These are phyloP conservation scores for Eremochloa ophiuroides DNA, from an alignment of 176 grass and related monocot genomes.

Conservation along the genomic window DNA sequence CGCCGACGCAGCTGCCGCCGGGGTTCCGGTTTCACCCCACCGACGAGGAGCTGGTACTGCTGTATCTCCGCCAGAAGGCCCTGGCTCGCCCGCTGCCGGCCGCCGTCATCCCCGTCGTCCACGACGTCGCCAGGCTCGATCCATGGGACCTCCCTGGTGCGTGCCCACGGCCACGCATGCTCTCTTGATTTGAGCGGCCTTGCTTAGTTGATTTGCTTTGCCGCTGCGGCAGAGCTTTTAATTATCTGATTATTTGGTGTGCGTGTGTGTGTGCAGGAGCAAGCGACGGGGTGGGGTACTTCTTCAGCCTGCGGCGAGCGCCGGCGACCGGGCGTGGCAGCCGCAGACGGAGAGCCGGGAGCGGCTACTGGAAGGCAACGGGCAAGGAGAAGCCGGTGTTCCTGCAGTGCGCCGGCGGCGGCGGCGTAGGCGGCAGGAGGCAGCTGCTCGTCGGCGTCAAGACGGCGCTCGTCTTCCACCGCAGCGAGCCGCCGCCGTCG, in stretches of 20 bases:
- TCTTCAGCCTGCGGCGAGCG: constrained; percentile 43
- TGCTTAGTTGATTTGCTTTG: too few species aligned
- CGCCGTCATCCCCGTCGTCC: constrained; percentile 65
- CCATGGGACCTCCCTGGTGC: constrained; percentile 70
- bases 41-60: constrained; percentile 71
- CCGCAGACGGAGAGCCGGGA: constrained; percentile 21
- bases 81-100: constrained; percentile 60
- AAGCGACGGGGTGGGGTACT: constrained; percentile 53
- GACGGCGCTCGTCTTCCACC: constrained; percentile 53
- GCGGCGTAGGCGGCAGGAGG: neutral
- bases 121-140: constrained; percentile 30
- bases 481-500: constrained; percentile 16
- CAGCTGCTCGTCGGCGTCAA: constrained; percentile 59
- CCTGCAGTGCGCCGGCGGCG: constrained; percentile 24
- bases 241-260: neutral
- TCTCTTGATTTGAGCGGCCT: neutral
- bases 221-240: neutral
- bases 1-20: constrained; percentile 49
- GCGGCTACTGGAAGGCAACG: constrained; percentile 67
- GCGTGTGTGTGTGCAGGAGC: too few species aligned
- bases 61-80: constrained; percentile 66
- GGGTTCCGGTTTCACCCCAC: constrained; percentile 89
- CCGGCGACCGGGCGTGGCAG: constrained; percentile 2
- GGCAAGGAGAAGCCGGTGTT: constrained; percentile 56
- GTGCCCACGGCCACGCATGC: neutral